A percentile compares a stretch with the other conserved stretches of the same genome.
These are phyloP conservation scores for Pedinophyceae sp. DNA, from an alignment of 139 green algal genomes.

Conservation along the genomic window DNA sequence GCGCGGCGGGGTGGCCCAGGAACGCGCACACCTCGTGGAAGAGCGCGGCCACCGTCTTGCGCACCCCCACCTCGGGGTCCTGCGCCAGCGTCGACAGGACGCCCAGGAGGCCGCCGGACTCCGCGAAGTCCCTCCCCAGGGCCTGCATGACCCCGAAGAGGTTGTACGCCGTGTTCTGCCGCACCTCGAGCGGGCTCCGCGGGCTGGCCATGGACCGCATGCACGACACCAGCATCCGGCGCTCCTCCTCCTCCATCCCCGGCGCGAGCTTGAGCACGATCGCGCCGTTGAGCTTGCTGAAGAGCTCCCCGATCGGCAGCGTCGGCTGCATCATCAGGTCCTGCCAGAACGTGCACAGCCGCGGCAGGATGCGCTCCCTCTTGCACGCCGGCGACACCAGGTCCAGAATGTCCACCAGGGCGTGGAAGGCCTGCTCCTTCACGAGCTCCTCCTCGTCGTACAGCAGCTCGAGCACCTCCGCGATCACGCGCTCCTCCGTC, in stretches of 20 bases:
- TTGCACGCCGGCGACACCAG: neutral
- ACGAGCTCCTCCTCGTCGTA: neutral
- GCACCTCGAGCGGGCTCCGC: too few species aligned
- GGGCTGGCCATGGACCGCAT: neutral
- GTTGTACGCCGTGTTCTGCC: neutral
- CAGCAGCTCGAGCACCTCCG: neutral
- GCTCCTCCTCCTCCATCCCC: neutral
- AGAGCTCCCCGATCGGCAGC: neutral
- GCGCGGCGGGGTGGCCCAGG: too few species aligned
- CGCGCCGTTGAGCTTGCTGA: neutral
- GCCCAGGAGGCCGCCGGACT: neutral
- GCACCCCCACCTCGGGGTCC: conserved; percentile 23
- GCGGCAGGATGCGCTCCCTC: neutral
- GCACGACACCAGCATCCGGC: neutral
- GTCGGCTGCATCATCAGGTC: neutral
- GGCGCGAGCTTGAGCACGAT: neutral
- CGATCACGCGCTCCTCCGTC: neutral
- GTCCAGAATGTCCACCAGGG: neutral
- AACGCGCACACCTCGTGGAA: conserved; percentile 18
- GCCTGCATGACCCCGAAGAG: neutral
- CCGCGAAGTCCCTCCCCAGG: neutral
- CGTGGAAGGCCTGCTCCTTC: neutral
- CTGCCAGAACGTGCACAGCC: neutral
- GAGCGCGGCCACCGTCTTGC: conserved; percentile 11
- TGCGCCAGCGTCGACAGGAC: conserved; percentile 6